Base-by-base conservation (phyloP, 1,139 yeast species). In the Lodderomyces theae region DNA sequence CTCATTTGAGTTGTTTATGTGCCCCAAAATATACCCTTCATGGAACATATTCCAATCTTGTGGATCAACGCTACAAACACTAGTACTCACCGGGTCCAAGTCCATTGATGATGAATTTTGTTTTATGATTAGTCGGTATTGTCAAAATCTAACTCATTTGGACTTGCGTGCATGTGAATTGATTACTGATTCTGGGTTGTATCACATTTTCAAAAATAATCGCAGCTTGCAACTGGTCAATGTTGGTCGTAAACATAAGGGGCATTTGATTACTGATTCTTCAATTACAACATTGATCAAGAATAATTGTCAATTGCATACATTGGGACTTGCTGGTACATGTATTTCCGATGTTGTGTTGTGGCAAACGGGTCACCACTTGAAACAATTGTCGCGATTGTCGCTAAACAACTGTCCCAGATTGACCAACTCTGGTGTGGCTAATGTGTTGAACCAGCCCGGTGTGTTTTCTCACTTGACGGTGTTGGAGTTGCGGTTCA, bases 241-340 rank as follows among this genome's bases (percentile, higher is more conserved):
- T 54, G 73, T 89, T 40, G 97, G 97, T 12, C 76, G 97, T 45
- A 90, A 87, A 44, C 66, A 74, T 26, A 74, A 75, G 43, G 88
- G 94, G 12, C 75, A 78, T 37, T 61, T 76, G 30, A 78, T 90
- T 35, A 84, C 96, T 2, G 94, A 88, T 64, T 66, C 74, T 33
- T 78, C 94, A 11, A 61, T 89, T 30, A 65, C 77, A 13, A 72
- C 74, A 17, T 63, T 90, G 24, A 77, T 82, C 5, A 68, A 69
- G 34, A 77, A 77, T 51, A 69, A 72, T 48, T 72, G 79, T 2
- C 58, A 68, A 11, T 64, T 89, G 33, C 69, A 69, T 37, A 89
- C 97, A 0, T 68, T 90, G 37, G 97, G 97, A 0, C 64, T 88
- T 12, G 96, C 97, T 0, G 97, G 97, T 6, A 87, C 96, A 58